These are phyloP conservation scores for Sequoiadendron giganteum DNA, from an alignment of 75 land plant species.

Conservation along the genomic window DNA sequence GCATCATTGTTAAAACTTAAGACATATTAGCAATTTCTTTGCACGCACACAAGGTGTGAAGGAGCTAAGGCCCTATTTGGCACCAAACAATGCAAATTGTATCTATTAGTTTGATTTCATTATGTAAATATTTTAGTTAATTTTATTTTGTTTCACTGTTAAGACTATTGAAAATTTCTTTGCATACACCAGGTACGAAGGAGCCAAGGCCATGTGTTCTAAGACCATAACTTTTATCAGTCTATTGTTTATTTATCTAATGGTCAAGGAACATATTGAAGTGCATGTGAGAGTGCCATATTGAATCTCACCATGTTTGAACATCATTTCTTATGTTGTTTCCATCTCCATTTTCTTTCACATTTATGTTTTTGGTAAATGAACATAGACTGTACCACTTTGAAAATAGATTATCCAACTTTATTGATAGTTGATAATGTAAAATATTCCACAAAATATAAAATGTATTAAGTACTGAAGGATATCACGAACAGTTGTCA, in stretches of 20 bases:
- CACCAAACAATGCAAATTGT: neutral
- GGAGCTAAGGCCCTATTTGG: neutral
- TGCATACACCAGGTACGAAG: neutral
- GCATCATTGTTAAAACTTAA: neutral
- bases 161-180: neutral
- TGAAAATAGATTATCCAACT: neutral
- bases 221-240: neutral
- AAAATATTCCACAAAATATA: too few relatives aligned
- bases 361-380: neutral
- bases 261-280: neutral
- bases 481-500: too few relatives aligned
- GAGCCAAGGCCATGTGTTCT: neutral
- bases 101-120: neutral
- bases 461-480: too few relatives aligned
- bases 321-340: conserved; percentile 1
- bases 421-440: neutral
- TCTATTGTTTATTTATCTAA: too few relatives aligned
- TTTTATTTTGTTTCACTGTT: neutral
- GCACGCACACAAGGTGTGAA: neutral
- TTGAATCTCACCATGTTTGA: neutral
- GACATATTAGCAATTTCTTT: neutral
- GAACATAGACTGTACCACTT: neutral
- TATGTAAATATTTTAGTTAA: neutral
- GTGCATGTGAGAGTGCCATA: neutral
- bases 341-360: neutral